Evolutionary conservation across 352 stramenopile genomes (phyloP).

Genomic region (Phytophthora sp.): DNA sequence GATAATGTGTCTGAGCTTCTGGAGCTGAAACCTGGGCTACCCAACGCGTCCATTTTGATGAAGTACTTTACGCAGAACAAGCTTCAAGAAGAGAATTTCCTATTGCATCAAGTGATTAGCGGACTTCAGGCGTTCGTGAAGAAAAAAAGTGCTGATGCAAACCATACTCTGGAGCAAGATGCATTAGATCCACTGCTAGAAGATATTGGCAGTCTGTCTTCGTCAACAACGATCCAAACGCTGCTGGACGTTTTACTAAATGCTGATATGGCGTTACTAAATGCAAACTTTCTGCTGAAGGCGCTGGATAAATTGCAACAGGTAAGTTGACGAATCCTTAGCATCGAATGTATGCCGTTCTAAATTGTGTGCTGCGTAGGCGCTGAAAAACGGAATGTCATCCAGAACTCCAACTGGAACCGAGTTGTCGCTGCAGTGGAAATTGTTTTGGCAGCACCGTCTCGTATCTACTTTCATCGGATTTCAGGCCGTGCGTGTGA

Average conservation of each 20-base stretch:
- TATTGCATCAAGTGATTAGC: conserved; percentile 81
- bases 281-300: conserved; percentile 64
- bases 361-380: conserved; percentile 36
- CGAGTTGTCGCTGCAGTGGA: conserved; percentile 71
- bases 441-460: conserved; percentile 68
- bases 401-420: conserved; percentile 61
- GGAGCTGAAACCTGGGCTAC: conserved; percentile 58
- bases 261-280: conserved; percentile 63
- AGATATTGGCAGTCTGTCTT: conserved; percentile 69
- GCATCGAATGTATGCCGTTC: too few species aligned
- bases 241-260: conserved; percentile 77
- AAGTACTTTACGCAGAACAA: conserved; percentile 90
- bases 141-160: conserved; percentile 50
- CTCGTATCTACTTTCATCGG: conserved; percentile 69
- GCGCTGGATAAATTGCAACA: conserved; percentile 65
- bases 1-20: conserved; percentile 56
- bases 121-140: conserved; percentile 76
- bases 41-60: conserved; percentile 69
- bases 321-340: conserved; percentile 37
- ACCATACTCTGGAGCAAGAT: conserved; percentile 58
- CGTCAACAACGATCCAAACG: conserved; percentile 66
- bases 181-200: conserved; percentile 58
- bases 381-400: conserved; percentile 58
- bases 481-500: conserved; percentile 53
- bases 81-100: conserved; percentile 87